phyloP scores from a whole-genome alignment of 345 rosid genomes.

The Arabidopsis arenosa region DNA sequence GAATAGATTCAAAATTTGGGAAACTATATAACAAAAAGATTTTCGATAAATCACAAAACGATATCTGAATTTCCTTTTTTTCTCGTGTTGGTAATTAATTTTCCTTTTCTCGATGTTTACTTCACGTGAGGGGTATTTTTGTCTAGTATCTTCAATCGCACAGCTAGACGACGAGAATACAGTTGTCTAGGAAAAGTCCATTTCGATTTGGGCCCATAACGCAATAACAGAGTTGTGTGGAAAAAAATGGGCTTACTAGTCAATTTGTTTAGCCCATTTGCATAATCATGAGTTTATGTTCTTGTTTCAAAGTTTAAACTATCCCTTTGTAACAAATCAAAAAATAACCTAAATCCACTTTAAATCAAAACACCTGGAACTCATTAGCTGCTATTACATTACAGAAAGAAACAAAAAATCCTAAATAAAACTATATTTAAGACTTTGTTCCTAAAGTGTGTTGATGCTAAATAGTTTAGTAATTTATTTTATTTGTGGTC shows the following conservation, averaged over 20 bases:
- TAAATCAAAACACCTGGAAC: background rate
- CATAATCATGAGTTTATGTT: background rate
- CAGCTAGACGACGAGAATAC: background rate
- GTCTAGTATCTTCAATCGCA: background rate
- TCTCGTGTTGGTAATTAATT: conserved; percentile 30
- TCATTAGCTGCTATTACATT: background rate
- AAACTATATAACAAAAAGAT: background rate
- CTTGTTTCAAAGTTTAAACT: background rate
- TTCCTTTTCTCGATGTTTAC: background rate
- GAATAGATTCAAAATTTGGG: conserved; percentile 23
- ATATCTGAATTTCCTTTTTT: background rate
- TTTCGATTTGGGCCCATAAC: conserved; percentile 14
- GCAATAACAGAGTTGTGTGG: background rate
- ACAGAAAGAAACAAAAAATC: background rate
- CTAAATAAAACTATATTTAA: background rate
- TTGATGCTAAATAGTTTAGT: conserved; percentile 19
- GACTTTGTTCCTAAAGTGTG: background rate
- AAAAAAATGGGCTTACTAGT: conserved; percentile 9
- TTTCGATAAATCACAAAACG: conserved; percentile 7
- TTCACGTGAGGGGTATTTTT: conserved; percentile 2
- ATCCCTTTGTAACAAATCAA: background rate
- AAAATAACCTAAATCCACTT: background rate
- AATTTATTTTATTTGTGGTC: conserved; percentile 9
- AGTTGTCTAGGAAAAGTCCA: background rate
- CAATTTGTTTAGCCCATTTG: conserved; percentile 6